phyloP scores from a whole-genome alignment of 495 filamentous ascomycete species.

The Letharia columbiana region DNA sequence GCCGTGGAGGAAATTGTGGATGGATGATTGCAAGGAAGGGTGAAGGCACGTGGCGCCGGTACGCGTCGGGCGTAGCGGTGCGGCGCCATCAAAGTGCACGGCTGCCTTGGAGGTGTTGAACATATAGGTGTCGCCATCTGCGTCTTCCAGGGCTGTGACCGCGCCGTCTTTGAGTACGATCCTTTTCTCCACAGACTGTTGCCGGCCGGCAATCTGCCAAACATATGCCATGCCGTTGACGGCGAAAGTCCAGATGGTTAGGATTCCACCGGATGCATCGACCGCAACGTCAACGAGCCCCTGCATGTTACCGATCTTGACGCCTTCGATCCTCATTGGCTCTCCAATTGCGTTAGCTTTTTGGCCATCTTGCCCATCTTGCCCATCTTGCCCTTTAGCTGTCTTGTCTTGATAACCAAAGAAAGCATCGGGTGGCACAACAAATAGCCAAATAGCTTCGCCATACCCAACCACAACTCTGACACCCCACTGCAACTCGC shows the following conservation, averaged over 20 bases:
- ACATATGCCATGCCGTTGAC: constrained; percentile 5
- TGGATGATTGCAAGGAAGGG: background rate
- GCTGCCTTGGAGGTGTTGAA: background rate
- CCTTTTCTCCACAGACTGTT: background rate
- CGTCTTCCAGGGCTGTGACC: background rate
- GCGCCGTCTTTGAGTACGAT: constrained; percentile 12
- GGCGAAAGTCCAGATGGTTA: constrained; percentile 16
- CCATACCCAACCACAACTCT: constrained; percentile 54
- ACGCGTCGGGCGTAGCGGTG: background rate
- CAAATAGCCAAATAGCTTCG: constrained; percentile 50
- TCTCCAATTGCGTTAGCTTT: no score
- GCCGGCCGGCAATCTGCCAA: constrained; percentile 13
- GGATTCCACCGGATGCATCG: constrained; percentile 13
- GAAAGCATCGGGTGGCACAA: constrained; percentile 54
- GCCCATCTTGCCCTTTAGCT: background rate
- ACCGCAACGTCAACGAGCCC: constrained; percentile 17
- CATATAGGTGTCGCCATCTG: constrained; percentile 15
- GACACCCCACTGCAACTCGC: constrained; percentile 52
- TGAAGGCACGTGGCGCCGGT: background rate
- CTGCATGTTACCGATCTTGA: constrained; percentile 10
- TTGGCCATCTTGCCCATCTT: background rate
- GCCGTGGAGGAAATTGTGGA: background rate
- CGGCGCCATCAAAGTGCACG: constrained; percentile 13
- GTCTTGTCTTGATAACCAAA: constrained; percentile 5
- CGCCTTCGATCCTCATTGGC: constrained; percentile 29